Conservation (phyloP, 2,329 filamentous ascomycete genomes). For the Cercospora berteroae region DNA sequence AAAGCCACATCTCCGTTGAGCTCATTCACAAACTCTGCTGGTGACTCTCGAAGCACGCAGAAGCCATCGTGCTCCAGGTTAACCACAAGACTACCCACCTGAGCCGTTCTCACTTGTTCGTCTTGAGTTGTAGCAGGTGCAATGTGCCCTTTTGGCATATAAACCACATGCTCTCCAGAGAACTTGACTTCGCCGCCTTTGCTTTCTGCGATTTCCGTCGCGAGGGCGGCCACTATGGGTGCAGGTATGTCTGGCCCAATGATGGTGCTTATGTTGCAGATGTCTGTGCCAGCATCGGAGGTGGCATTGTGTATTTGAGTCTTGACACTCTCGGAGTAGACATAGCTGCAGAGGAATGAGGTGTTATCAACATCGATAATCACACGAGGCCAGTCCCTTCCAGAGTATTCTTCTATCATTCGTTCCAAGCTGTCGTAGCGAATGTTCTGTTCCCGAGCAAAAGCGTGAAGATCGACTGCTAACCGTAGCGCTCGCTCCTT, state of each 20-base stretch:
- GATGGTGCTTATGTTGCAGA: constrained; percentile 20
- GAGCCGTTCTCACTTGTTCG: neutral
- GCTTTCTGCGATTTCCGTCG: constrained; percentile 14
- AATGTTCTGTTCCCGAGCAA: constrained; percentile 22
- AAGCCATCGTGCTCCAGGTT: constrained; percentile 15
- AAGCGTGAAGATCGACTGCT: constrained; percentile 24
- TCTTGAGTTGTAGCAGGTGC: constrained; percentile 1
- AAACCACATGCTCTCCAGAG: constrained; percentile 23
- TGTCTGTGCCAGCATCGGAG: constrained; percentile 12
- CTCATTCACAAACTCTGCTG: neutral
- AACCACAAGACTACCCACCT: constrained; percentile 2
- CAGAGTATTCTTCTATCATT: constrained; percentile 22
- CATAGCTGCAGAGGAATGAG: constrained; percentile 23
- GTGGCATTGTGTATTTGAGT: constrained; percentile 17
- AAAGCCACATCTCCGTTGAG: neutral
- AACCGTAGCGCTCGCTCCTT: constrained; percentile 14
- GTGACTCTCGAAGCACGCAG: constrained; percentile 11
- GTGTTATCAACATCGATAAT: constrained; percentile 24
- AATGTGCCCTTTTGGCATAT: constrained; percentile 17
- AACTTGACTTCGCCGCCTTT: constrained; percentile 19
- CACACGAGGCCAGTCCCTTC: constrained; percentile 24
- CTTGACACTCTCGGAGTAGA: constrained; percentile 18
- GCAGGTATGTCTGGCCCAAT: constrained; percentile 16
- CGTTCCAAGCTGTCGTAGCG: constrained; percentile 20
- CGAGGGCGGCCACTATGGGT: constrained; percentile 21